A percentile compares a stretch with the other conserved stretches of the same genome.
Conservation (phyloP, 345 rosid species). For the Cardamine resedifolia region DNA sequence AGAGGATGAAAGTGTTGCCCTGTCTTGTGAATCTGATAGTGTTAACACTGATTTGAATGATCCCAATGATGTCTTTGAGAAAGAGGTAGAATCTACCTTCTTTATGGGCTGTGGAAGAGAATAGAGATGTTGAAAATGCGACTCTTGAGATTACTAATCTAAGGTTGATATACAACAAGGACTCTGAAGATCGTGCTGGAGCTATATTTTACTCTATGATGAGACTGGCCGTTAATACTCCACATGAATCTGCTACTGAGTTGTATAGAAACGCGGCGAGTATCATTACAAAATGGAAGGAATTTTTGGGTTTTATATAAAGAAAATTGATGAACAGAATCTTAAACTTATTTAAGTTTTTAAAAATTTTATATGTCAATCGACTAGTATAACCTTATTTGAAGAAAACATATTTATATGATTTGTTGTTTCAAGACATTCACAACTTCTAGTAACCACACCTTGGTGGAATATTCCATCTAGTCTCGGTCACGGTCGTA, state of each 20-base stretch:
- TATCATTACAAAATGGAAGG: slow-evolving; percentile 52
- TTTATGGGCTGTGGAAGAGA: slow-evolving; percentile 75
- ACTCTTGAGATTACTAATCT: slow-evolving; percentile 69
- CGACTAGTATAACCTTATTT: not conserved
- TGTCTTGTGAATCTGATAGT: no score
- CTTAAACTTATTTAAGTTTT: no score
- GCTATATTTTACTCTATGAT: slow-evolving; percentile 83
- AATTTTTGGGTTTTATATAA: slow-evolving; percentile 55
- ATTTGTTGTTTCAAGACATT: not conserved
- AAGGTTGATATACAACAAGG: slow-evolving; percentile 75
- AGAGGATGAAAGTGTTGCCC: no score
- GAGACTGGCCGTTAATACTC: slow-evolving; percentile 61
- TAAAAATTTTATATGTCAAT: no score
- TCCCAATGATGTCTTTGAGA: slow-evolving; percentile 61
- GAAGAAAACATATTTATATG: not conserved
- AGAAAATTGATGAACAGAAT: slow-evolving; percentile 70
- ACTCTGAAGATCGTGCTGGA: slow-evolving; percentile 77
- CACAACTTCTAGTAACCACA: slow-evolving; percentile 11
- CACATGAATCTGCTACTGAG: slow-evolving; percentile 52
- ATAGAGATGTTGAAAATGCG: slow-evolving; percentile 48
- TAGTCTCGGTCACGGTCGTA: slow-evolving; percentile 19
- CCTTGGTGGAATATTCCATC: slow-evolving; percentile 15
- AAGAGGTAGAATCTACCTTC: slow-evolving; percentile 89
- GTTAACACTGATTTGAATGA: slow-evolving; percentile 46
- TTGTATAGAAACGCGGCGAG: slow-evolving; percentile 43